These are phyloP conservation scores for Boletellus ananas DNA, from an alignment of 768 basidiomycete genomes.

Conservation along the genomic window DNA sequence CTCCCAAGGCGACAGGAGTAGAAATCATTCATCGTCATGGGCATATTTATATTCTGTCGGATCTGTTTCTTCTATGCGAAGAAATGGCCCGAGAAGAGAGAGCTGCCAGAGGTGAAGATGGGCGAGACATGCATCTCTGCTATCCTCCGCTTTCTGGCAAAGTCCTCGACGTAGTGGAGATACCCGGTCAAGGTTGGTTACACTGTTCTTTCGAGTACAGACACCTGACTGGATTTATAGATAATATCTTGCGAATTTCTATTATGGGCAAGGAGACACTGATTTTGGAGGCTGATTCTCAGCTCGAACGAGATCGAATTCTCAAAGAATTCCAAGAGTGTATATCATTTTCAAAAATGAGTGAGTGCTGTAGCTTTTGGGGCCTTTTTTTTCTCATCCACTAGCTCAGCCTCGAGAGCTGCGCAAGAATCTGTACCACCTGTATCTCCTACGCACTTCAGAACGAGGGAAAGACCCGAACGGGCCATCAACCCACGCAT, in stretches of 20 bases:
- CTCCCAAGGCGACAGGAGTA: conserved; percentile 68
- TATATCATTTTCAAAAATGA: conserved; percentile 70
- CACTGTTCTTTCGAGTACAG: neutral
- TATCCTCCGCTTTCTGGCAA: conserved; percentile 97
- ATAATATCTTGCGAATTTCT: conserved; percentile 66
- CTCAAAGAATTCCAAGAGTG: conserved; percentile 75
- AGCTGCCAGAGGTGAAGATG: conserved; percentile 44
- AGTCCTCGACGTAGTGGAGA: conserved; percentile 70
- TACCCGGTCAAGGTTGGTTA: conserved; percentile 54
- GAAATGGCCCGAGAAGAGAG: conserved; percentile 69
- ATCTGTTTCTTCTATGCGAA: conserved; percentile 89
- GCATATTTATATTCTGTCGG: conserved; percentile 86
- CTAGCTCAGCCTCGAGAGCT: conserved; percentile 47
- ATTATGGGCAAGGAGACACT: conserved; percentile 89
- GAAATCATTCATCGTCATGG: conserved; percentile 75
- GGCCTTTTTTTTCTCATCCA: conserved; percentile 4
- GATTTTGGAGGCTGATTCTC: conserved; percentile 57
- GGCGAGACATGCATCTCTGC: conserved; percentile 84
- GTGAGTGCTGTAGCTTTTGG: conserved; percentile 43
- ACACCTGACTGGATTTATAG: conserved; percentile 38
- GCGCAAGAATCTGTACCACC: conserved; percentile 68
- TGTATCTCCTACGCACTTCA: conserved; percentile 39
- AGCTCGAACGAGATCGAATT: conserved; percentile 56
- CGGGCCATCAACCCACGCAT: conserved; percentile 21
- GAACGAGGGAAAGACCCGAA: conserved; percentile 16